These are phyloP conservation scores for Vanderwaltozyma yarrowii DNA, from an alignment of 805 yeast genomes.

Conservation along the genomic window DNA sequence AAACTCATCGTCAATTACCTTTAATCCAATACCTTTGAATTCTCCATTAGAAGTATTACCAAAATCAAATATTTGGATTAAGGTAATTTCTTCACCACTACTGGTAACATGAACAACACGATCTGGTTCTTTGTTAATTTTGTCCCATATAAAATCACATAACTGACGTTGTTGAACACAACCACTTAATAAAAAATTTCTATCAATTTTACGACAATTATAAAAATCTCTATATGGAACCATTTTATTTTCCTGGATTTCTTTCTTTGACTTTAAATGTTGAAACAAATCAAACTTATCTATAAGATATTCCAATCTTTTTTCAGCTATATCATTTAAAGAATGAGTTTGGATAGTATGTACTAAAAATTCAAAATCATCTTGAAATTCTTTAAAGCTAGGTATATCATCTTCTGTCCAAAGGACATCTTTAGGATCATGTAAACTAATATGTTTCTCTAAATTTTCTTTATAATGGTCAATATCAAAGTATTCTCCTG, in stretches of 20 bases:
- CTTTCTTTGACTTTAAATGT: slow-evolving; percentile 28
- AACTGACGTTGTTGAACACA: slow-evolving; percentile 24
- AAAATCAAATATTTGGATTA: slow-evolving; percentile 16
- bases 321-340: slow-evolving; percentile 15
- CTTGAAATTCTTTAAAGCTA: slow-evolving; percentile 22
- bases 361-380: slow-evolving; percentile 23
- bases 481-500: slow-evolving; percentile 30
- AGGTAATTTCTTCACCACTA: slow-evolving; percentile 14
- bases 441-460: not conserved
- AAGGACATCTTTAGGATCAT: not conserved
- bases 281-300: slow-evolving; percentile 31
- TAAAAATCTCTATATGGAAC: slow-evolving; percentile 56
- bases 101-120: slow-evolving; percentile 25
- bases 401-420: slow-evolving; percentile 15
- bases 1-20: slow-evolving; percentile 25
- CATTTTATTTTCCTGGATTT: slow-evolving; percentile 28
- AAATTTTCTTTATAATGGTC: slow-evolving; percentile 19
- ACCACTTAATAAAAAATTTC: slow-evolving; percentile 20
- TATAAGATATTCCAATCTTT: slow-evolving; percentile 24
- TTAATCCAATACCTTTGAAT: slow-evolving; percentile 18
- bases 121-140: slow-evolving; percentile 28
- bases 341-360: slow-evolving; percentile 11
- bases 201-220: slow-evolving; percentile 89
- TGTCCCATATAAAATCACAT: slow-evolving; percentile 31
- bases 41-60: slow-evolving; percentile 7